A percentile compares a stretch with the other conserved stretches of the same genome.
These are phyloP conservation scores for Yamadazyma siamensis DNA, from an alignment of 1,139 yeast genomes.

Conservation along the genomic window DNA sequence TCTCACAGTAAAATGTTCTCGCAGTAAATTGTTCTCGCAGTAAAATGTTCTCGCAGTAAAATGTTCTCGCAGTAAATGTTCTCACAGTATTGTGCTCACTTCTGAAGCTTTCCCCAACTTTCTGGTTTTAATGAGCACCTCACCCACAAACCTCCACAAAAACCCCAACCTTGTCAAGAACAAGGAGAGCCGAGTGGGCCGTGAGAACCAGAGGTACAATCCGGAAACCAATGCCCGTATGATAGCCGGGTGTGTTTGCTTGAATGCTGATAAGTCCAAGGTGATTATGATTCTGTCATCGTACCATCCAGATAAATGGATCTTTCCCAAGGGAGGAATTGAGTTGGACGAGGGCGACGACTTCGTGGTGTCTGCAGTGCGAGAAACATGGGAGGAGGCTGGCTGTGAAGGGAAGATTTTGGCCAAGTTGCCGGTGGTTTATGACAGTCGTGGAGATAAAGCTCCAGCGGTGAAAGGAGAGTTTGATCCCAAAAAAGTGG, in stretches of 20 bases:
- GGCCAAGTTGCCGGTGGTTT: conserved; percentile 57
- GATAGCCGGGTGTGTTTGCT: conserved; percentile 87
- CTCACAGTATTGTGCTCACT: too few relatives aligned
- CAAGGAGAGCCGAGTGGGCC: conserved; percentile 29
- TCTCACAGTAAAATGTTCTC: too few relatives aligned
- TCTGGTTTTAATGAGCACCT: too few relatives aligned
- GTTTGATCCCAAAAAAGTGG: conserved; percentile 33
- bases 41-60: too few relatives aligned
- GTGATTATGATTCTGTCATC: conserved; percentile 79
- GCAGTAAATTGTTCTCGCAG: too few relatives aligned
- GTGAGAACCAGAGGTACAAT: conserved; percentile 41
- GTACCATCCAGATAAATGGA: conserved; percentile 68
- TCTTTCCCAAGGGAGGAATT: conserved; percentile 94
- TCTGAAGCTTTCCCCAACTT: too few relatives aligned
- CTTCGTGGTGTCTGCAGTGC: conserved; percentile 53
- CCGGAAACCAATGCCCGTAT: conserved; percentile 69
- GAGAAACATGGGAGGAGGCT: conserved; percentile 99
- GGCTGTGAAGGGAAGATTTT: conserved; percentile 72
- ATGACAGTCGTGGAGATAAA: conserved; percentile 66
- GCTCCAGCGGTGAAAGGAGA: conserved; percentile 47
- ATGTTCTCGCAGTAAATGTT: too few relatives aligned
- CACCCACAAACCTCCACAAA: too few relatives aligned
- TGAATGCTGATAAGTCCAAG: conserved; percentile 52
- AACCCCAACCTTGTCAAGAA: conserved; percentile 19
- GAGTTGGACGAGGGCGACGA: conserved; percentile 77